These are phyloP conservation scores for Schoenoplectus triqueter DNA, from an alignment of 202 grass and related monocot species.

Conservation along the genomic window DNA sequence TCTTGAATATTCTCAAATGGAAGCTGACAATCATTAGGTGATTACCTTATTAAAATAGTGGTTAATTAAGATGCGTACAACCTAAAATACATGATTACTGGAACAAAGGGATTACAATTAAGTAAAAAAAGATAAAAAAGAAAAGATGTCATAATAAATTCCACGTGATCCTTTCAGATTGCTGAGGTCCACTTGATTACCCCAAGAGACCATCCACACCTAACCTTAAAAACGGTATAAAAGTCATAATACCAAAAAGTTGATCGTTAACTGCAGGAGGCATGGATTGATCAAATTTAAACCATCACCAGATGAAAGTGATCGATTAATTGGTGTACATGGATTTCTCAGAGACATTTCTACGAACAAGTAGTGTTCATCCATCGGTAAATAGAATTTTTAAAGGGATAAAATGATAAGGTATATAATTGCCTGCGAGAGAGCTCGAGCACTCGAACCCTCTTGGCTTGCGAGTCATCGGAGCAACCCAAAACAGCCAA, in stretches of 20 bases:
- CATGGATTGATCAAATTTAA: background rate
- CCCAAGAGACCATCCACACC: background rate
- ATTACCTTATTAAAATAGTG: background rate
- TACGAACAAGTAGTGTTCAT: background rate
- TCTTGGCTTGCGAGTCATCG: constrained; percentile 76
- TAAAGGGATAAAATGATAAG: background rate
- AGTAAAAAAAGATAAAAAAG: background rate
- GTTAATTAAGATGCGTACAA: background rate
- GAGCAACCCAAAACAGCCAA: constrained; percentile 80
- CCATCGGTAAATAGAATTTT: background rate
- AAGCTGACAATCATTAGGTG: background rate
- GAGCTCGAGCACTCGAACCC: constrained; percentile 88
- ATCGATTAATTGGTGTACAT: background rate
- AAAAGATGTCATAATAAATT: background rate
- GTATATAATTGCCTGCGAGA: constrained; percentile 78
- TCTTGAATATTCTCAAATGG: background rate
- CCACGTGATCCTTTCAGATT: background rate
- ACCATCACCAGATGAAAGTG: background rate
- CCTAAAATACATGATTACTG: background rate
- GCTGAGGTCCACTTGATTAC: background rate
- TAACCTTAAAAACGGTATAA: background rate
- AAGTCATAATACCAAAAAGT: background rate
- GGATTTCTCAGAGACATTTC: constrained; percentile 15
- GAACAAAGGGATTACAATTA: constrained; percentile 19
- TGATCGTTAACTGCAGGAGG: background rate